Evolutionary conservation across 495 filamentous ascomycete species (phyloP).

Genomic region (Penicillium roqueforti): DNA sequence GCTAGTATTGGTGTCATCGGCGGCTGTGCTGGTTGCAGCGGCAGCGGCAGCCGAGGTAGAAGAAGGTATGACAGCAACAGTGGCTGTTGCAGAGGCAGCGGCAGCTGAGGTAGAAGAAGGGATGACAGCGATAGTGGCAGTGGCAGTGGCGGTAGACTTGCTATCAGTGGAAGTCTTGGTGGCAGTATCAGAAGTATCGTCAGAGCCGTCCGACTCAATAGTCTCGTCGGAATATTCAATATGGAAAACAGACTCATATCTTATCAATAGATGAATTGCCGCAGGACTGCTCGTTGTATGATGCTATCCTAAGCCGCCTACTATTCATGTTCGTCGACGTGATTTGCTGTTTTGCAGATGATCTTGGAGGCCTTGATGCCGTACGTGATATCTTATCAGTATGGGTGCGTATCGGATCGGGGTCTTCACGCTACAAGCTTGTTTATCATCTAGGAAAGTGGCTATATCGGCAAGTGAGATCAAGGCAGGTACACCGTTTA

Average conservation of each 20-base stretch:
- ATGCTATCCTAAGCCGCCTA: too few relatives aligned
- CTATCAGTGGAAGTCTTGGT: background rate
- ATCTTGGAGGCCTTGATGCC: too few relatives aligned
- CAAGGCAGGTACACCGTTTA: too few relatives aligned
- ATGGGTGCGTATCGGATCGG: too few relatives aligned
- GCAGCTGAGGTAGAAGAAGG: background rate
- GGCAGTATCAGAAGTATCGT: background rate
- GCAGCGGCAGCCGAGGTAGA: background rate
- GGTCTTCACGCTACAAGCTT: too few relatives aligned
- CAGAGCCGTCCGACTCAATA: background rate
- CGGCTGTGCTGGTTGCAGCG: background rate
- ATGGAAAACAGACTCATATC: slow-evolving; percentile 70
- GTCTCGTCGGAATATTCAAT: slow-evolving; percentile 60
- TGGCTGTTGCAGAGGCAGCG: background rate
- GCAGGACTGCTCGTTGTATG: too few relatives aligned
- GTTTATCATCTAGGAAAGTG: too few relatives aligned
- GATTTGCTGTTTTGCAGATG: too few relatives aligned
- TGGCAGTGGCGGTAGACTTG: background rate
- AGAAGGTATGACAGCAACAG: background rate
- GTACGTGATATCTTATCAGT: too few relatives aligned
- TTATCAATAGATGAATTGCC: too few relatives aligned
- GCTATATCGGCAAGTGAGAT: too few relatives aligned
- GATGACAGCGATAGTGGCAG: background rate
- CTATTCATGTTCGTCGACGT: too few relatives aligned
- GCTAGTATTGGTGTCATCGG: background rate